phyloP scores from a whole-genome alignment of 495 filamentous ascomycete genomes.

The Physcia stellaris region DNA sequence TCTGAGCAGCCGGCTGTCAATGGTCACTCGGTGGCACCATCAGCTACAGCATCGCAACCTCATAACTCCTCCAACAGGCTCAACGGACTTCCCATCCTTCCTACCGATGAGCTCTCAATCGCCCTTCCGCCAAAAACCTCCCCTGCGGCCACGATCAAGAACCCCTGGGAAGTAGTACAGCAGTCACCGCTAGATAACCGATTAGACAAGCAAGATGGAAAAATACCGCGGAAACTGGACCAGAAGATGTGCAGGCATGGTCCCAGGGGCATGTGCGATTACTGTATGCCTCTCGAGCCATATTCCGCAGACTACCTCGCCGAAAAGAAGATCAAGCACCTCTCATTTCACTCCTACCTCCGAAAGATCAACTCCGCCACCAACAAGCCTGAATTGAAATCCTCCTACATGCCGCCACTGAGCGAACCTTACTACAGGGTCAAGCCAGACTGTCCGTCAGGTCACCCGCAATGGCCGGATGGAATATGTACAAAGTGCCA shows the following conservation, averaged over 20 bases:
- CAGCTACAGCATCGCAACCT: conserved; percentile 17
- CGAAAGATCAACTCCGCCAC: conserved; percentile 90
- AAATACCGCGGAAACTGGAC: conserved; percentile 67
- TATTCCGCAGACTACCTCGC: conserved; percentile 76
- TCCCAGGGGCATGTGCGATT: conserved; percentile 96
- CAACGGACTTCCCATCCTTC: conserved; percentile 65
- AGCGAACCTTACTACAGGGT: conserved; percentile 91
- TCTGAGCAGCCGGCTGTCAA: conserved; percentile 38
- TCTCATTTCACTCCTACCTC: conserved; percentile 90
- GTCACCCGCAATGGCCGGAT: conserved; percentile 85
- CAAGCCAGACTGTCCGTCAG: conserved; percentile 75
- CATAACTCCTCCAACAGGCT: conserved; percentile 43
- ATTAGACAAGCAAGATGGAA: conserved; percentile 83
- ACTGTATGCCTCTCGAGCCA: conserved; percentile 96
- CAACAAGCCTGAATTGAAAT: conserved; percentile 83
- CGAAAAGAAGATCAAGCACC: conserved; percentile 96
- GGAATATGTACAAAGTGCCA: conserved; percentile 99
- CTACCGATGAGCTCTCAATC: conserved; percentile 51
- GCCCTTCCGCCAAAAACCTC: conserved; percentile 42
- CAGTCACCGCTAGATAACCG: conserved; percentile 77
- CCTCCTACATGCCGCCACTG: conserved; percentile 90
- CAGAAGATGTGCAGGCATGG: conserved; percentile 89
- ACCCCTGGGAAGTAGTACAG: conserved; percentile 83
- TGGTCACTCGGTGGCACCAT: conserved; percentile 26
- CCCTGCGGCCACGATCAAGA: conserved; percentile 52